These are phyloP conservation scores for Penicillium soppii DNA, from an alignment of 495 filamentous ascomycete genomes.

Conservation along the genomic window DNA sequence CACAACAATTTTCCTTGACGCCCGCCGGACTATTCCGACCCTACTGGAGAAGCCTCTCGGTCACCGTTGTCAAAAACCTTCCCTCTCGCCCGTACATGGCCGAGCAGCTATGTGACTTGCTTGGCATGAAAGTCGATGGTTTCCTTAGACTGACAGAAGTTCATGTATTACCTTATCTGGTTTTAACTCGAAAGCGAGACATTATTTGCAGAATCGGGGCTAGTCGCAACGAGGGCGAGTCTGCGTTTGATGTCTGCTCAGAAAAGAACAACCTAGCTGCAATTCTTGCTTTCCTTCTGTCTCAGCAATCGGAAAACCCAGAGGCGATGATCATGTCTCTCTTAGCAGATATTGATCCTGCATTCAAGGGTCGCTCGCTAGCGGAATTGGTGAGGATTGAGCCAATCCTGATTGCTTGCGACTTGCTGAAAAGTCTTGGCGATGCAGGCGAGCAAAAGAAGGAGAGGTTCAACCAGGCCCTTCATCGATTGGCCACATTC, in stretches of 20 bases:
- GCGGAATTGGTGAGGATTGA: conserved; percentile 71
- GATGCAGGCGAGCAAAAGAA: conserved; percentile 65
- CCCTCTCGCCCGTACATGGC: conserved; percentile 76
- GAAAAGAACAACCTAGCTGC: conserved; percentile 70
- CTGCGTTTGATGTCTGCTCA: conserved; percentile 56
- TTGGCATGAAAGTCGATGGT: conserved; percentile 67
- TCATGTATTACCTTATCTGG: conserved; percentile 80
- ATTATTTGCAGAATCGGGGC: conserved; percentile 78
- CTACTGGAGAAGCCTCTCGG: conserved; percentile 81
- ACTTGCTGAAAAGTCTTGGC: conserved; percentile 79
- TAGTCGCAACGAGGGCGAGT: conserved; percentile 61
- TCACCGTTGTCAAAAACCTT: conserved; percentile 77
- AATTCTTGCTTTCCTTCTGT: conserved; percentile 76
- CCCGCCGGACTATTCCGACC: conserved; percentile 71
- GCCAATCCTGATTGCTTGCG: conserved; percentile 69
- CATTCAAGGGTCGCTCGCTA: conserved; percentile 64
- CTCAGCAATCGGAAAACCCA: conserved; percentile 65
- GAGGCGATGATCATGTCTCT: conserved; percentile 67
- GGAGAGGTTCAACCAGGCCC: conserved; percentile 56
- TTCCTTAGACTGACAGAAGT: conserved; percentile 77
- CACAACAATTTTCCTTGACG: conserved; percentile 57
- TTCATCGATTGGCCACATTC: conserved; percentile 66
- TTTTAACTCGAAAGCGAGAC: conserved; percentile 72
- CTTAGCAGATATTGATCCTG: conserved; percentile 62
- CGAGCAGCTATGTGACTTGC: conserved; percentile 74